Evolutionary conservation across 495 filamentous ascomycete species (phyloP), one percentile per base, ranked within the genome.

Genomic region (Penicillium maclennaniae): DNA sequence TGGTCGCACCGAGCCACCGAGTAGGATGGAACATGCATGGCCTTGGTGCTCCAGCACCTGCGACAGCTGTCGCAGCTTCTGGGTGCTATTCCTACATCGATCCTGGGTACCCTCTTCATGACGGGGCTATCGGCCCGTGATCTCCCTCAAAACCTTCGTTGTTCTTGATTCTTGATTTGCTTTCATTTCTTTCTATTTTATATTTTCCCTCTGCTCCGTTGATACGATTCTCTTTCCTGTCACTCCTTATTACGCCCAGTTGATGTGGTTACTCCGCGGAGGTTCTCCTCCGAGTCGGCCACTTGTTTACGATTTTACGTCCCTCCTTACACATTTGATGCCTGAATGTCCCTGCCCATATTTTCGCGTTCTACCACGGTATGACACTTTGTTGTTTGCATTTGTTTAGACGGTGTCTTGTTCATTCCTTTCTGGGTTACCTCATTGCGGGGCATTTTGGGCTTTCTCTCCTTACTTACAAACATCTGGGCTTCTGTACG

Each of bases 241-340:
- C 74, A 65, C 67, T 77, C 73, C 69, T 75, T 73, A 51, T 48
- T 49, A 65, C 63, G 63, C 66, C 67, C 69, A 66, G 65, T 59
- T 62, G 61, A 61, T 60, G 55, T 39, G 23, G 42, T 27, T 17
- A n/a, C 2, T 37, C 23, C 16, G 17, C 17, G 25, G 19, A 23
- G 45, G 6, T 10, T 25, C 45, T 53, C 48, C 45, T 55, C 9
- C 28, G 37, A 53, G 27, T 46, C 42, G 20, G 53, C 52, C 49
- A 58, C 49, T 59, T 61, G 27, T 53, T 63, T 52, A 72, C 63
- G 71, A 70, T 70, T 65, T 66, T 31, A 75, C 55, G 71, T 71
- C 71, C 68, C 65, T 75, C 70, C 69, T 71, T 74, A 65, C 59
- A 45, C 47, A 55, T 49, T 54, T 69, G 43, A 72, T 55, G 67